Evolutionary conservation across 75 land plant genomes (phyloP), one percentile per base, ranked within the genome.

Genomic region (Chamaecyparis obtusa): DNA sequence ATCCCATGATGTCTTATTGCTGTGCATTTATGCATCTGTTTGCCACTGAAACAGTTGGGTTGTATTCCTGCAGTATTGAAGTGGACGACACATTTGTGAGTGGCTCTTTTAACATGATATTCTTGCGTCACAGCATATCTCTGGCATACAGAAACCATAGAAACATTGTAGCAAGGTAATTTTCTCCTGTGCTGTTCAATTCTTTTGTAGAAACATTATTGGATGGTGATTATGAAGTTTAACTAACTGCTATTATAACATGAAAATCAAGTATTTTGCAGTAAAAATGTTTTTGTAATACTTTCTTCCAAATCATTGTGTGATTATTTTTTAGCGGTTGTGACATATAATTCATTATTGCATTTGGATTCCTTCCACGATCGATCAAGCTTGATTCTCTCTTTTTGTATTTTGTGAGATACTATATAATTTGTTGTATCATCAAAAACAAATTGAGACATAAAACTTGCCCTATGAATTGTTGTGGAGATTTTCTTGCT

Each of bases 21-120:
- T 74, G 16, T 74, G 30, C 8, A 37, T 72, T 43, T 80, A 48
- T 6, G 10, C 35, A 32, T 49, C 24, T 44, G 4, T 85, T 33
- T 32, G 76, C 76, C 37, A 44, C 56, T 87, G 83, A 81, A 39
- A 46, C 14, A 80, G 19, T 43, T 27, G 49, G 15, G 27, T 81
- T 46, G 51, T 46, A 44, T 81, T 44, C 83, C 36, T 89, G 84
- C 95, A 96, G 94, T 56, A 83, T 95, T 67, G 96, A 95, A 87
- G 86, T 97, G 46, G 99, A 97, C 46, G 95, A 96, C 46, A 72
- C 88, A 10, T 78, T 86, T 86, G 96, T 96, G 30, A 86, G 85
- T 91, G 99, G 99, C 32, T 95, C 99, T 14, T 97, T 97, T 91
- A 97, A 88, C 86, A 93, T 96, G 93, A 86, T 91, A 35, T 97